Evolutionary conservation across 805 yeast species (phyloP).

Genomic region (Wickerhamomyces alni): DNA sequence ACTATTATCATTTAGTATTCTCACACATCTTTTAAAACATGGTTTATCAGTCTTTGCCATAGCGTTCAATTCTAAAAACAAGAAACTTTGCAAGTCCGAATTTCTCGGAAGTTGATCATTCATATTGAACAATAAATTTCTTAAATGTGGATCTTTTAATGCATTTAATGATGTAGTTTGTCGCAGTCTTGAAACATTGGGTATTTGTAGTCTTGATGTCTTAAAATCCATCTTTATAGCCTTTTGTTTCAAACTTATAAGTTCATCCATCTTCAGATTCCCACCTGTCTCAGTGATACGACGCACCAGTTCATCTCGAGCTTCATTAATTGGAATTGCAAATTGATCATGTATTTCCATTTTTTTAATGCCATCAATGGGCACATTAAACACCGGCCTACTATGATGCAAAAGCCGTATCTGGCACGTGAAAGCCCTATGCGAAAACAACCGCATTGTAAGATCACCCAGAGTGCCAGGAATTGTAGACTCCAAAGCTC

Average conservation of each 20-base stretch:
- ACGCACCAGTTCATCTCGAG: not conserved
- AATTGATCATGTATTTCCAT: too few species aligned
- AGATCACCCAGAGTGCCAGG: too few species aligned
- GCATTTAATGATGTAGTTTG: constrained; percentile 1
- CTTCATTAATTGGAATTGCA: not conserved
- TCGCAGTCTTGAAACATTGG: not conserved
- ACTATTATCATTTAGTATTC: not conserved
- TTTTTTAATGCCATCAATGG: too few species aligned
- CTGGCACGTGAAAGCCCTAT: too few species aligned
- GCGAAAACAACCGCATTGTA: too few species aligned
- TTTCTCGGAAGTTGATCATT: not conserved
- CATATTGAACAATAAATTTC: not conserved
- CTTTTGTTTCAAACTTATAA: constrained; percentile 2
- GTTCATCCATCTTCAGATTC: constrained; percentile 5
- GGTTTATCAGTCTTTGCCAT: not conserved
- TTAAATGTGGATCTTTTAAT: not conserved
- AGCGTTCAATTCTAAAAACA: constrained; percentile 1
- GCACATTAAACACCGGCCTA: not conserved
- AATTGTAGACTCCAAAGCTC: too few species aligned
- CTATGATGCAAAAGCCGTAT: too few species aligned
- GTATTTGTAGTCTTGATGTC: not conserved
- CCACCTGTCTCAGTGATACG: constrained; percentile 10
- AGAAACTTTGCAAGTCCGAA: not conserved
- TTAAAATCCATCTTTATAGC: not conserved
- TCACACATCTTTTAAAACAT: not conserved